Percentiles rank a stretch among this genome's conserved stretches.
Conservation (phyloP, 768 basidiomycete species). For the Suillus bovinus region DNA sequence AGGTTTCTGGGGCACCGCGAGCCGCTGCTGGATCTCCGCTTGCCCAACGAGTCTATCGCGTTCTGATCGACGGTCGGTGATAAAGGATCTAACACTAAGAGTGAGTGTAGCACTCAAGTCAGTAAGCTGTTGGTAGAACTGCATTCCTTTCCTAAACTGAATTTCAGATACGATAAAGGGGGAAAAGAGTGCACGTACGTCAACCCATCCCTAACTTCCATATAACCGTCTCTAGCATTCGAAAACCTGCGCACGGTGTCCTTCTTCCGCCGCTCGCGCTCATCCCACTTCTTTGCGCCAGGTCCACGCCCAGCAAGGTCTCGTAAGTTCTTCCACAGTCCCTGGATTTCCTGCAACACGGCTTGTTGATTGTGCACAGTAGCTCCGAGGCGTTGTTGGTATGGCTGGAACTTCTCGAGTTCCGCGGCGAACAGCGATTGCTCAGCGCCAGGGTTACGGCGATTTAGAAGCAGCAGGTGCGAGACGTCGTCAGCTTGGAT, state of each 20-base stretch:
- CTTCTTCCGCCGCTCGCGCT: constrained; percentile 76
- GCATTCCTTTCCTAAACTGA: constrained; percentile 71
- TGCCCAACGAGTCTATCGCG: constrained; percentile 66
- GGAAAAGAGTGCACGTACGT: constrained; percentile 51
- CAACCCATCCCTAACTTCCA: constrained; percentile 83
- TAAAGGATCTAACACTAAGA: constrained; percentile 59
- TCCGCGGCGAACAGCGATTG: constrained; percentile 89
- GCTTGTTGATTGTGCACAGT: constrained; percentile 78
- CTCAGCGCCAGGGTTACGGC: constrained; percentile 80
- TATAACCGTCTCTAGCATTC: constrained; percentile 79
- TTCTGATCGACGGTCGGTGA: constrained; percentile 65
- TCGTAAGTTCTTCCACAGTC: constrained; percentile 72
- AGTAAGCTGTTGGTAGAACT: constrained; percentile 83
- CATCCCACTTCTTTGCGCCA: constrained; percentile 79
- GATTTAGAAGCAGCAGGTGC: constrained; percentile 87
- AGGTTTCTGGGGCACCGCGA: constrained; percentile 45
- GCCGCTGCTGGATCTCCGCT: constrained; percentile 69
- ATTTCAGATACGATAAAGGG: constrained; percentile 12
- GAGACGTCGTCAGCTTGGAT: constrained; percentile 97
- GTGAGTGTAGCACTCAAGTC: constrained; percentile 61
- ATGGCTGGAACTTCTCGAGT: constrained; percentile 93
- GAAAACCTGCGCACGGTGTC: constrained; percentile 73
- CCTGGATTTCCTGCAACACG: constrained; percentile 70
- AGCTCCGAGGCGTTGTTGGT: constrained; percentile 77
- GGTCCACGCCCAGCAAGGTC: constrained; percentile 75